Conservation (phyloP, 108 stramenopile genomes). For the Nitzschia palea region DNA sequence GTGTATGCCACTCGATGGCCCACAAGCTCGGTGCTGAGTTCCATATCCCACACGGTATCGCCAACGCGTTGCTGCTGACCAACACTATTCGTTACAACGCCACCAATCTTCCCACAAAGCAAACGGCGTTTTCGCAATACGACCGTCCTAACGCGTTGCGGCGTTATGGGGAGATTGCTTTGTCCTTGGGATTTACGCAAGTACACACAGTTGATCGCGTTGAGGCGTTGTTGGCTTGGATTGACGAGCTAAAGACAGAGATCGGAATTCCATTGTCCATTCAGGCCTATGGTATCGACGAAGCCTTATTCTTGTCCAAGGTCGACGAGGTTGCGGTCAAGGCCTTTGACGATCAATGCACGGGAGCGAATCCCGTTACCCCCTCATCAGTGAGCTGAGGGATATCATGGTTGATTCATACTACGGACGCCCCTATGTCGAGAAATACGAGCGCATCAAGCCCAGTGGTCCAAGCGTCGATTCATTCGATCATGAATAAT, state of each 20-base stretch:
- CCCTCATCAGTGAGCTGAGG: conserved; percentile 38
- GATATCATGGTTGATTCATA: conserved; percentile 36
- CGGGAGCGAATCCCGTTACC: conserved; percentile 41
- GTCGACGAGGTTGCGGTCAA: conserved; percentile 35
- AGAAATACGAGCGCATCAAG: conserved; percentile 1
- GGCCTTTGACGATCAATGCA: conserved; percentile 54
- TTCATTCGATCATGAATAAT: too few relatives aligned
- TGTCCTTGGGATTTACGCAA: conserved; percentile 24
- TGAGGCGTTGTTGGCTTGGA: conserved; percentile 7
- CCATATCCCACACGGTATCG: conserved; percentile 38
- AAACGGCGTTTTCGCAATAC: conserved; percentile 30
- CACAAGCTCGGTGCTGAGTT: conserved; percentile 40
- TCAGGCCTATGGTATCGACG: conserved; percentile 27
- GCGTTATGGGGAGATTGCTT: conserved; percentile 34
- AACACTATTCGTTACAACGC: conserved; percentile 40
- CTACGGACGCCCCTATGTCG: conserved; percentile 25
- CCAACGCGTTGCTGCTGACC: conserved; percentile 25
- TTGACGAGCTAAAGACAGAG: conserved; percentile 25
- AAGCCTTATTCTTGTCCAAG: conserved; percentile 24
- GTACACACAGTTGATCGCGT: conserved; percentile 24
- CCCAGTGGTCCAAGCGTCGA: not conserved
- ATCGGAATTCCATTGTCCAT: conserved; percentile 30
- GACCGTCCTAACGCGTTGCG: conserved; percentile 24
- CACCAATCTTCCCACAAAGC: conserved; percentile 29
- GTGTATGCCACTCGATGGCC: conserved; percentile 38